Evolutionary conservation across 495 filamentous ascomycete species (phyloP), one percentile per base, ranked within the genome.

Genomic region (Lasiosphaeria hispida): DNA sequence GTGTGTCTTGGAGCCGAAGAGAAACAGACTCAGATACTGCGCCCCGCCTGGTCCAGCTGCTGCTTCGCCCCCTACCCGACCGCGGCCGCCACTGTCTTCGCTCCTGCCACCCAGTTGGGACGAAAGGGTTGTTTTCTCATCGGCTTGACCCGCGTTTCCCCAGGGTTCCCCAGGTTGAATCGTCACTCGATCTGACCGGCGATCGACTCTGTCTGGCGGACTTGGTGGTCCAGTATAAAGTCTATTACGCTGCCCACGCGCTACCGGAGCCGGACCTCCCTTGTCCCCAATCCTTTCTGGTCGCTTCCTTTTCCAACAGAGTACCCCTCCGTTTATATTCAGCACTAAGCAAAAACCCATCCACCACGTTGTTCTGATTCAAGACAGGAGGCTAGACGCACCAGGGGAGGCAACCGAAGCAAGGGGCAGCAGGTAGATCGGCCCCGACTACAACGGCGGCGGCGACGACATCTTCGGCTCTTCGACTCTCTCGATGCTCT

Each of bases 221-320:
- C 38, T 38, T 40, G 43, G 54, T 30, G 23, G 39, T 50, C 47
- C 59, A 48, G 42, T 67, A 66, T 64, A 67, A 65, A 59, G 61
- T 42, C 44, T 30, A 53, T 57, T 60, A 55, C 41, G 53, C 53
- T 63, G 54, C 57, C 60, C 50, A 52, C 55, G 49, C 57, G 47
- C 67, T 58, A 42, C 34, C 45, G 18, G 60, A 66, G 59, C 55
- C 61, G 52, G 55, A 55, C 55, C 48, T 63, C 58, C 62, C 62
- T 58, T 69, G 59, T 53, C 55, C 50, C 57, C n/a, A 34, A 35
- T 1, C 33, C n/a, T 10, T 49, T 19, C 33, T 33, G 14, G 47
- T 34, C 33, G 23, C 23, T 23, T 47, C 23, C 5, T 30, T 30
- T 30, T 30, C 23, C 23, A 30, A 30, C 23, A 30, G 23, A 30